Evolutionary conservation across 305 asterid species (phyloP).

Genomic region (Fraxinus platypoda): DNA sequence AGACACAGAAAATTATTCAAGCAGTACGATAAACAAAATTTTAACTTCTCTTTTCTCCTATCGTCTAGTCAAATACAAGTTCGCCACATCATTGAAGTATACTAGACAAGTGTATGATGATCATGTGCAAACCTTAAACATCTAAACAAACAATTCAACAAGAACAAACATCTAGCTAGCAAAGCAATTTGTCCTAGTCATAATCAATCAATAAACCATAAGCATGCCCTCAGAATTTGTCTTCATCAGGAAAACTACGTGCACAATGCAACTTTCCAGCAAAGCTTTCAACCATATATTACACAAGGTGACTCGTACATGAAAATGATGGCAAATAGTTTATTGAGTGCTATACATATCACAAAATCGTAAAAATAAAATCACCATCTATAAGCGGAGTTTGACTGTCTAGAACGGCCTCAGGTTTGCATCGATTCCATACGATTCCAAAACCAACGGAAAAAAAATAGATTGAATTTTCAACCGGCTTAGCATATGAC

Average conservation of each 20-base stretch:
- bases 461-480: background rate
- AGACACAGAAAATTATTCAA: background rate
- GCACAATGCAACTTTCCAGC: conserved; percentile 33
- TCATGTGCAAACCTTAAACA: background rate
- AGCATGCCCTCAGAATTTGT: conserved; percentile 11
- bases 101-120: background rate
- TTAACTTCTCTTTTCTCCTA: too few species aligned
- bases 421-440: background rate
- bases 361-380: conserved; percentile 25
- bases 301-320: background rate
- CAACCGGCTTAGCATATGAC: conserved; percentile 42
- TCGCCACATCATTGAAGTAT: background rate
- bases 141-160: background rate
- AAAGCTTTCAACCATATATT: conserved; percentile 13
- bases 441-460: background rate
- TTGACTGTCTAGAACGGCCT: background rate
- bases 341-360: conserved; percentile 17
- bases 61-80: background rate
- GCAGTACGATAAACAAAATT: too few species aligned
- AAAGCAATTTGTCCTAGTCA: conserved; percentile 24
- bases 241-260: conserved; percentile 21
- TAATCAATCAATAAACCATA: conserved; percentile 22
- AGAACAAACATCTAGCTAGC: conserved; percentile 5
- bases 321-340: background rate
- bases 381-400: conserved; percentile 7